These are phyloP conservation scores for Suillus subaureus DNA, from an alignment of 768 basidiomycete genomes.

Conservation along the genomic window DNA sequence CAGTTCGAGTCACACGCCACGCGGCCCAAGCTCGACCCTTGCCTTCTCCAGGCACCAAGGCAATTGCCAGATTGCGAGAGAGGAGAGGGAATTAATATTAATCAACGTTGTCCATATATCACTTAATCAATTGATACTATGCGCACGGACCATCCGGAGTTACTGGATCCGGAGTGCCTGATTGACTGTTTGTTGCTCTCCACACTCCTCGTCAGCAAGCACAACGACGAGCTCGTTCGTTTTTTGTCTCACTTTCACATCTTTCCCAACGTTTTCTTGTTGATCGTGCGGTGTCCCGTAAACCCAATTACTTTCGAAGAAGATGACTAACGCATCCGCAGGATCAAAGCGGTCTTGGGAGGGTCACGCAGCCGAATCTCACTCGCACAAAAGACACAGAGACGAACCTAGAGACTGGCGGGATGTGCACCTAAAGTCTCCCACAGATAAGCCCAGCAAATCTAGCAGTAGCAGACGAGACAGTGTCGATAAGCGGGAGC, in stretches of 20 bases:
- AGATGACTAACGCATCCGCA: constrained; percentile 84
- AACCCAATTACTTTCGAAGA: constrained; percentile 48
- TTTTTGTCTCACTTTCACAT: constrained; percentile 5
- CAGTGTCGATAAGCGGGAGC: constrained; percentile 41
- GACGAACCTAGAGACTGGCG: constrained; percentile 68
- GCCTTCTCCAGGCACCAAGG: constrained; percentile 1
- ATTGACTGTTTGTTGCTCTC: constrained; percentile 1
- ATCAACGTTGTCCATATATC: background rate
- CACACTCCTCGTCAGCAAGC: constrained; percentile 7
- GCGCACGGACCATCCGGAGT: constrained; percentile 21
- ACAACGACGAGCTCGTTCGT: constrained; percentile 5
- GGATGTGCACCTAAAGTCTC: constrained; percentile 60
- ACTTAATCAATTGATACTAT: background rate
- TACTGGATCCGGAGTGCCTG: constrained; percentile 6
- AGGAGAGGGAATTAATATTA: background rate
- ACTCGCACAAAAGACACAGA: constrained; percentile 54
- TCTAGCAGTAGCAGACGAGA: constrained; percentile 35
- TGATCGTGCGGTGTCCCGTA: constrained; percentile 84
- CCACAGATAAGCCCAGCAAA: constrained; percentile 27
- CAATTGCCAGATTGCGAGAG: background rate
- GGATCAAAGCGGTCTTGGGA: constrained; percentile 83
- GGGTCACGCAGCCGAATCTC: constrained; percentile 43
- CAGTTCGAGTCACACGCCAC: background rate
- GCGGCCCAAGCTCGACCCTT: background rate
- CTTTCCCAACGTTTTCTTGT: constrained; percentile 31